Base-by-base conservation (phyloP, 2,329 filamentous ascomycete species). In the Fusarium dimerum region DNA sequence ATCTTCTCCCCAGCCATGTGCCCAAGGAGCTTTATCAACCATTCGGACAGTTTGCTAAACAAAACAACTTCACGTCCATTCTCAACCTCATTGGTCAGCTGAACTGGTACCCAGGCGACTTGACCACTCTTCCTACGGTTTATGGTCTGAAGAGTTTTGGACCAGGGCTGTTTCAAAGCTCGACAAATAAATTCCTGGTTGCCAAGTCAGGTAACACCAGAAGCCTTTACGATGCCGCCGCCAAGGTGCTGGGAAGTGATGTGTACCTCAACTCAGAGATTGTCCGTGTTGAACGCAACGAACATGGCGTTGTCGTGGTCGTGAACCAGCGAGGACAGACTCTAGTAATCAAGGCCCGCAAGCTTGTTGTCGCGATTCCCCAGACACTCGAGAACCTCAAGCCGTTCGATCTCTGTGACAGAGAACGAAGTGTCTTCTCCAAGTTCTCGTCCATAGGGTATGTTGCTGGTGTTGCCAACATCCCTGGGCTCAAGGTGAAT, bases 101-200 rank as follows among this genome's bases (percentile, higher is more conserved):
- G 17, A 53, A 53, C 49, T 58, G 58, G 61, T 62, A 63, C n/a
- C 20, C 47, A 6, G 60, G 61, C 1, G 48, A 56, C 20, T 55
- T 60, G 13, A 45, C 58, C 2, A 51, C 56, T 5, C 42, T 62
- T 1, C 51, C 60, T 0, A 16, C 61, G 9, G 40, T 63, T 0
- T 63, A 63, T 6, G 60, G 60, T 0, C 44, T 63, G 29, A 63
- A 62, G 52, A 57, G 43, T 5, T 52, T 63, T 6, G 60, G 60
- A 0, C 51, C 60, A 1, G 47, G 55, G 0, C 32, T 62, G 11
- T 16, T 62, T 5, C 43, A 51, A 26, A 53, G 57, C 15, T 10
- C 59, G 1, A 38, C 6, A 1, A 50, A 18, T 6, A 20, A 45
- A 2, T 62, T 63, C 29, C 16, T 55, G 5, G 42, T 59, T 13